phyloP scores from a whole-genome alignment of 1,284 basidiomycete species.

The Heterobasidion irregulare region DNA sequence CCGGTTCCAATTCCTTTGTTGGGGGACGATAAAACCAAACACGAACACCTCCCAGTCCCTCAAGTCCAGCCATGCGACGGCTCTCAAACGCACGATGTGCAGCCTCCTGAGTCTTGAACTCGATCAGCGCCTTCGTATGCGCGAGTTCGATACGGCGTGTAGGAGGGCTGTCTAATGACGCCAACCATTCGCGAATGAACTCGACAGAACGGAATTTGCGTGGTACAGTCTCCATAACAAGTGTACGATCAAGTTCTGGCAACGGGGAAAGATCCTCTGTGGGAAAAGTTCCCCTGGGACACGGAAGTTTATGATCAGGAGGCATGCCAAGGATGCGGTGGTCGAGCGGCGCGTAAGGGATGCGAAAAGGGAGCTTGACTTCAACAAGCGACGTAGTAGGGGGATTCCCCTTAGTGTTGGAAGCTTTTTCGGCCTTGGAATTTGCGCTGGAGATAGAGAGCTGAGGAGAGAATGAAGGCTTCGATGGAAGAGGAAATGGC shows the following conservation, averaged over 20 bases:
- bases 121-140: constrained; percentile 41
- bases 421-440: background rate
- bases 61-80: constrained; percentile 33
- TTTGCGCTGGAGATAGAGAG: background rate
- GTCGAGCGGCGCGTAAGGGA: background rate
- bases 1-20: constrained; percentile 15
- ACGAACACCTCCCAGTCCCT: constrained; percentile 35
- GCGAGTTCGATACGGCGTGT: constrained; percentile 26
- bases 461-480: background rate
- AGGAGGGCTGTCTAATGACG: constrained; percentile 28
- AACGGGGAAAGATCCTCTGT: constrained; percentile 6
- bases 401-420: background rate
- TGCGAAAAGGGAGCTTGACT: background rate
- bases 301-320: background rate
- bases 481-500: background rate
- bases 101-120: constrained; percentile 36
- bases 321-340: background rate
- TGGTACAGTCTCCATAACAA: constrained; percentile 53
- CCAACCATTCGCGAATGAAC: constrained; percentile 34
- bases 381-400: background rate
- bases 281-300: background rate
- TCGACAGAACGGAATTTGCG: constrained; percentile 33
- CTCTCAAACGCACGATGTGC: constrained; percentile 45
- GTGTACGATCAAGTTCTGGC: constrained; percentile 39
- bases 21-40: constrained; percentile 36